These are phyloP conservation scores for Cladorrhinum samala DNA, from an alignment of 495 filamentous ascomycete species.

Conservation along the genomic window DNA sequence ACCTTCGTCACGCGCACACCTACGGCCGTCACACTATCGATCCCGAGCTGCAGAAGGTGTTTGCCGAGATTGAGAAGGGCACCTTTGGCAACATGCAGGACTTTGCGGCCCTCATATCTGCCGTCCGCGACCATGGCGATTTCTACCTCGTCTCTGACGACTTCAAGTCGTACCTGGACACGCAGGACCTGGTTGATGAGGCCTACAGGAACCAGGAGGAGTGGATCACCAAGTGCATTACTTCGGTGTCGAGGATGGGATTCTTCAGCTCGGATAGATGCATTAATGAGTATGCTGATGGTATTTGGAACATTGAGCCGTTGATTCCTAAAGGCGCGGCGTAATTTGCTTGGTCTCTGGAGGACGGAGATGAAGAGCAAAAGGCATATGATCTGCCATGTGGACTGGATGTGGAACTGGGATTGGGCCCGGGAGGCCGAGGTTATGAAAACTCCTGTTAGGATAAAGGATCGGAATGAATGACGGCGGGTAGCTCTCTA, in stretches of 20 bases:
- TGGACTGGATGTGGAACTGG: too few relatives aligned
- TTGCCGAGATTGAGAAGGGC: slow-evolving; percentile 68
- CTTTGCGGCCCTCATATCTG: slow-evolving; percentile 74
- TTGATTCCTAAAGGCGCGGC: slow-evolving; percentile 37
- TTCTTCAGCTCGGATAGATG: slow-evolving; percentile 97
- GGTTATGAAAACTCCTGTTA: too few relatives aligned
- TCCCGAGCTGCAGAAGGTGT: slow-evolving; percentile 67
- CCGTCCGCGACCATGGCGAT: slow-evolving; percentile 87
- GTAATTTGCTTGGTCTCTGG: neutral
- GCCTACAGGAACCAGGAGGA: slow-evolving; percentile 84
- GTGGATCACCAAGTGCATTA: slow-evolving; percentile 86
- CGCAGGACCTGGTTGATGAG: slow-evolving; percentile 83
- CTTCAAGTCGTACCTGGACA: slow-evolving; percentile 87
- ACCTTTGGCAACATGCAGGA: slow-evolving; percentile 69
- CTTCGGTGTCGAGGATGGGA: slow-evolving; percentile 81
- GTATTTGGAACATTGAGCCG: slow-evolving; percentile 93
- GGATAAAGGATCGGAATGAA: too few relatives aligned
- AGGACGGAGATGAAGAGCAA: neutral
- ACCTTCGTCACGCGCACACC: slow-evolving; percentile 83
- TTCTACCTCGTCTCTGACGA: slow-evolving; percentile 97
- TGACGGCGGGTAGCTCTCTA: too few relatives aligned
- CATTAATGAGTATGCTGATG: slow-evolving; percentile 95
- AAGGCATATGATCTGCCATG: too few relatives aligned
- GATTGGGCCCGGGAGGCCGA: too few relatives aligned
- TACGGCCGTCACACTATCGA: slow-evolving; percentile 77